phyloP scores from a whole-genome alignment of 306 rosid species.

The Quercus ilex region DNA sequence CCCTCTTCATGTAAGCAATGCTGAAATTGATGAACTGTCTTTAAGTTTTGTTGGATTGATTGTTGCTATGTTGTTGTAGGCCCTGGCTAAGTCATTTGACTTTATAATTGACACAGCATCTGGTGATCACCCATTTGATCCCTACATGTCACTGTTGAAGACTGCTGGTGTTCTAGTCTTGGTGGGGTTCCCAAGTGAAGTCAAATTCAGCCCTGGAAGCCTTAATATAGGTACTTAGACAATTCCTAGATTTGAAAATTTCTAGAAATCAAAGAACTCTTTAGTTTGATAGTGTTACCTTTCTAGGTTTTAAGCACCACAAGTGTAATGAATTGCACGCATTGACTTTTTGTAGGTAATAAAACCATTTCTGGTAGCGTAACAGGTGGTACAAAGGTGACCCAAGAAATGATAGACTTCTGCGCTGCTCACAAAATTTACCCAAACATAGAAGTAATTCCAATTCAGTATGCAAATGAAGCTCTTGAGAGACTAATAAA shows the following conservation, averaged over 20 bases:
- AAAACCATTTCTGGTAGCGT: constrained; percentile 59
- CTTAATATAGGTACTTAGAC: constrained; percentile 52
- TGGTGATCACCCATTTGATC: constrained; percentile 87
- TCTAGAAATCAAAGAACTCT: constrained; percentile 1
- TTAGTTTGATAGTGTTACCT: background rate
- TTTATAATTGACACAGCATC: constrained; percentile 78
- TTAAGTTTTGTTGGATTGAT: constrained; percentile 8
- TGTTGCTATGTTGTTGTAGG: constrained; percentile 36
- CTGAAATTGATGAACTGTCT: background rate
- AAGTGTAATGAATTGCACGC: constrained; percentile 4
- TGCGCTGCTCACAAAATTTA: constrained; percentile 62
- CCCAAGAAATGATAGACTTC: constrained; percentile 71
- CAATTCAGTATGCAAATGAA: constrained; percentile 75
- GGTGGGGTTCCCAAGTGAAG: constrained; percentile 76
- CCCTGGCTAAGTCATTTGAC: constrained; percentile 61
- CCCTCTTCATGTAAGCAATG: background rate
- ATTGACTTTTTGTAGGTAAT: constrained; percentile 44
- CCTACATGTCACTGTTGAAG: constrained; percentile 72
- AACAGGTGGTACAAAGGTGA: constrained; percentile 67
- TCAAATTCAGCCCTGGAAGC: constrained; percentile 68
- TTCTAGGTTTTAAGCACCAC: background rate
- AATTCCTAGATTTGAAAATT: background rate
- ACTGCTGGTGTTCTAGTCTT: constrained; percentile 51
- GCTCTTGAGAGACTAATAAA: constrained; percentile 77
- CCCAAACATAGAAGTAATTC: constrained; percentile 76